These are phyloP conservation scores for Penicillium occitanis DNA, from an alignment of 2,329 filamentous ascomycete species.

Conservation along the genomic window DNA sequence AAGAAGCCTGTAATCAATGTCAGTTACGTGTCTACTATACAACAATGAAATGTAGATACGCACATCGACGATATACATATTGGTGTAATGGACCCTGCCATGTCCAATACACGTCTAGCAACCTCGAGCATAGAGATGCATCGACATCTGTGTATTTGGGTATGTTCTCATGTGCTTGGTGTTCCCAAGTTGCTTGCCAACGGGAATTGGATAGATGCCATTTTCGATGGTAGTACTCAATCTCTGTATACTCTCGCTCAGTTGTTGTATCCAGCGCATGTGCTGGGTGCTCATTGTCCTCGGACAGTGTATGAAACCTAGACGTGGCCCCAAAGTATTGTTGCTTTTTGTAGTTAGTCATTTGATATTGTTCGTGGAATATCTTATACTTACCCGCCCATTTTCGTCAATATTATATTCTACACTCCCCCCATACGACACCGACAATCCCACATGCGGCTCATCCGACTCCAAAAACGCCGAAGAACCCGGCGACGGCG, in stretches of 20 bases:
- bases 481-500: conserved; percentile 7
- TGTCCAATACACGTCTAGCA: conserved; percentile 26
- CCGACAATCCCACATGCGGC: conserved; percentile 5
- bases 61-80: conserved; percentile 26
- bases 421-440: conserved; percentile 17
- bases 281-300: conserved; percentile 1
- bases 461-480: conserved; percentile 17
- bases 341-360: neutral
- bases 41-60: neutral
- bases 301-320: conserved; percentile 22
- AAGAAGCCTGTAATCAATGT: conserved; percentile 23
- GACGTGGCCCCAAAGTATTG: conserved; percentile 24
- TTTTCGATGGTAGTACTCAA: conserved; percentile 23
- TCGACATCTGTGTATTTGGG: conserved; percentile 19
- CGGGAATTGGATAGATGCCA: conserved; percentile 22
- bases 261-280: conserved; percentile 3
- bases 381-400: conserved; percentile 17
- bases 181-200: conserved; percentile 21
- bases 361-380: neutral
- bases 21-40: neutral
- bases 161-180: conserved; percentile 19
- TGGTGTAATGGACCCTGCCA: conserved; percentile 28
- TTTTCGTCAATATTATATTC: conserved; percentile 23
- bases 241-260: conserved; percentile 16
- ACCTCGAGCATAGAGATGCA: conserved; percentile 15